Percentiles rank a stretch among this genome's conserved stretches.
These are phyloP conservation scores for Patellifolia procumbens DNA, from an alignment of 179 eudicot genomes.

Conservation along the genomic window DNA sequence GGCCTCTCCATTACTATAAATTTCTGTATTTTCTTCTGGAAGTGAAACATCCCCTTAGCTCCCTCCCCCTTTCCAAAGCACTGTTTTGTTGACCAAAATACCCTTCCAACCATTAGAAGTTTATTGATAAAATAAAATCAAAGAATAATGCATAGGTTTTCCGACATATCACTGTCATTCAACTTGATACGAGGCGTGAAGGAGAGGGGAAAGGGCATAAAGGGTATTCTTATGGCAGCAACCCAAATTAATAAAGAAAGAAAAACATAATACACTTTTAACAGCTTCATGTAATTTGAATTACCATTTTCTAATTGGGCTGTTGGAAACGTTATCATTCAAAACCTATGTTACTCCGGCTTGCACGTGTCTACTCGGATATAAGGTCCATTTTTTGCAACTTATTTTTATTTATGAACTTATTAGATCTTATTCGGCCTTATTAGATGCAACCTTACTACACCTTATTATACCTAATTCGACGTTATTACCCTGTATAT, in stretches of 20 bases:
- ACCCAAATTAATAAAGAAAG: background rate
- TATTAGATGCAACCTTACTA: no score
- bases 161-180: slow-evolving; percentile 38
- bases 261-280: background rate
- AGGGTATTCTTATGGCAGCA: slow-evolving; percentile 18
- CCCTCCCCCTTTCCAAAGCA: background rate
- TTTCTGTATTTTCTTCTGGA: slow-evolving; percentile 7
- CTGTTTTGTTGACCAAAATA: background rate
- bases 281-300: background rate
- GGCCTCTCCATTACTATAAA: background rate
- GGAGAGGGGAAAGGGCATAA: slow-evolving; percentile 38
- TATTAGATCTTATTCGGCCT: no score
- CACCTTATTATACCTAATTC: no score
- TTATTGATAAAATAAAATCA: background rate
- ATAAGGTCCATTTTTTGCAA: no score
- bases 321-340: no score
- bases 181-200: slow-evolving; percentile 41
- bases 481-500: no score
- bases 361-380: no score
- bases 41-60: background rate
- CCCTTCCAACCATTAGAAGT: slow-evolving; percentile 18
- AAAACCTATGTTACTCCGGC: no score
- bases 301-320: no score
- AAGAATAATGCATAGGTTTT: slow-evolving; percentile 24
- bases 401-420: no score